phyloP scores from a whole-genome alignment of 352 stramenopile genomes.

The Globisporangium barbulae region DNA sequence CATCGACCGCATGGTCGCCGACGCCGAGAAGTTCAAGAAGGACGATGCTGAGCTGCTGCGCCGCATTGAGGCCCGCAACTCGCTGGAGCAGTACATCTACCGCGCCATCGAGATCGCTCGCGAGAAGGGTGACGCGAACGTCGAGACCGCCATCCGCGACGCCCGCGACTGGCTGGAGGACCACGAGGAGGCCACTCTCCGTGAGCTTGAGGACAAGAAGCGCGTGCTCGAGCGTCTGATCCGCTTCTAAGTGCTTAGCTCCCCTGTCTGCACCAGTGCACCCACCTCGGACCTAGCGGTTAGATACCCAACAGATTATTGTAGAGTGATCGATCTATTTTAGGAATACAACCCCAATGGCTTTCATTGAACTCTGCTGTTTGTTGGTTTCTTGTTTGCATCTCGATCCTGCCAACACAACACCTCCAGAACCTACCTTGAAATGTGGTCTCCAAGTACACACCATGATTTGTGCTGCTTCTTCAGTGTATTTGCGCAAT shows the following conservation, averaged over 20 bases:
- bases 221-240: slow-evolving; percentile 70
- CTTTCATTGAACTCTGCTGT: slow-evolving; percentile 4
- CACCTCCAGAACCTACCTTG: too few species aligned
- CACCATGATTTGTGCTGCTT: too few species aligned
- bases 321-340: slow-evolving; percentile 17
- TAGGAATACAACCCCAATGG: slow-evolving; percentile 8
- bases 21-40: slow-evolving; percentile 42
- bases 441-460: too few species aligned
- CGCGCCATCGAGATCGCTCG: slow-evolving; percentile 61
- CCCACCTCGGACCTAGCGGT: background rate
- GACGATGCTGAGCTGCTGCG: slow-evolving; percentile 25
- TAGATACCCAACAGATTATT: slow-evolving; percentile 11
- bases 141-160: slow-evolving; percentile 82
- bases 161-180: slow-evolving; percentile 87
- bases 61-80: slow-evolving; percentile 3
- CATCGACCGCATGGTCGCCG: slow-evolving; percentile 32
- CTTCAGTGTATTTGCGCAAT: too few species aligned
- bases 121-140: slow-evolving; percentile 63
- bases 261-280: too few species aligned
- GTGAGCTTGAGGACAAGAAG: slow-evolving; percentile 95
- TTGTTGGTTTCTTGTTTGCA: slow-evolving; percentile 6
- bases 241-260: slow-evolving; percentile 40
- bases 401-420: too few species aligned
- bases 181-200: slow-evolving; percentile 86
- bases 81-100: slow-evolving; percentile 39